A percentile compares a stretch with the other conserved stretches of the same genome.
phyloP scores from a whole-genome alignment of 257 asterid genomes.

The Solanum tarapatanum region DNA sequence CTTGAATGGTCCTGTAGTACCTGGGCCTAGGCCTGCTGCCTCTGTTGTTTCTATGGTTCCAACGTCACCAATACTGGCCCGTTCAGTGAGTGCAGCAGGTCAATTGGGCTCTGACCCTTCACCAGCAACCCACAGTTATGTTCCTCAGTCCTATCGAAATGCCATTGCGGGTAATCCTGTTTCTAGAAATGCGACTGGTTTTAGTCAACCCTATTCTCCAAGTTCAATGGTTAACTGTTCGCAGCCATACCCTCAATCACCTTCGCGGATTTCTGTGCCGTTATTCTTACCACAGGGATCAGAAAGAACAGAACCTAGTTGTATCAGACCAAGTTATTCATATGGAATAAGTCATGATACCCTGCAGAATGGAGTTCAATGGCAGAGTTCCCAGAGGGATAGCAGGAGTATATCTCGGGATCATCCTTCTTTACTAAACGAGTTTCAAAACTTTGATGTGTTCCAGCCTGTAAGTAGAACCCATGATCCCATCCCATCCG shows the following conservation, averaged over 20 bases:
- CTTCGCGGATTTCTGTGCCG: slow-evolving; percentile 32
- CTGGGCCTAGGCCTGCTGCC: slow-evolving; percentile 41
- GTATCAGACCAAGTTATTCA: slow-evolving; percentile 31
- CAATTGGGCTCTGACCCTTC: slow-evolving; percentile 59
- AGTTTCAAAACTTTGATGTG: slow-evolving; percentile 30
- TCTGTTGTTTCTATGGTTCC: slow-evolving; percentile 44
- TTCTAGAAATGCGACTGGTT: slow-evolving; percentile 32
- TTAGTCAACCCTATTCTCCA: slow-evolving; percentile 36
- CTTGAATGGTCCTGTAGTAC: slow-evolving; percentile 64
- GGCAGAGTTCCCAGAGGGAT: slow-evolving; percentile 52
- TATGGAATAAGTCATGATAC: slow-evolving; percentile 43
- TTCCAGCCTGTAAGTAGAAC: slow-evolving; percentile 32
- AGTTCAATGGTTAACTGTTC: slow-evolving; percentile 33
- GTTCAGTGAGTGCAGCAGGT: slow-evolving; percentile 73
- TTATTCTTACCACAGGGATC: slow-evolving; percentile 29
- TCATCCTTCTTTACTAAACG: slow-evolving; percentile 22
- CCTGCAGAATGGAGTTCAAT: slow-evolving; percentile 32
- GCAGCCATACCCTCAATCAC: slow-evolving; percentile 34
- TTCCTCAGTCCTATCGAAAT: slow-evolving; percentile 77
- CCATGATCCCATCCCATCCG: slow-evolving; percentile 40
- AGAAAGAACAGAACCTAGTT: slow-evolving; percentile 40
- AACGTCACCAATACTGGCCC: slow-evolving; percentile 44
- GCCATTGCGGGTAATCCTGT: slow-evolving; percentile 56
- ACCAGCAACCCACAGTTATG: slow-evolving; percentile 35
- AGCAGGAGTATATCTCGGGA: slow-evolving; percentile 21